These are phyloP conservation scores for Phaeoacremonium minimum DNA, from an alignment of 2,329 filamentous ascomycete species.

Conservation along the genomic window DNA sequence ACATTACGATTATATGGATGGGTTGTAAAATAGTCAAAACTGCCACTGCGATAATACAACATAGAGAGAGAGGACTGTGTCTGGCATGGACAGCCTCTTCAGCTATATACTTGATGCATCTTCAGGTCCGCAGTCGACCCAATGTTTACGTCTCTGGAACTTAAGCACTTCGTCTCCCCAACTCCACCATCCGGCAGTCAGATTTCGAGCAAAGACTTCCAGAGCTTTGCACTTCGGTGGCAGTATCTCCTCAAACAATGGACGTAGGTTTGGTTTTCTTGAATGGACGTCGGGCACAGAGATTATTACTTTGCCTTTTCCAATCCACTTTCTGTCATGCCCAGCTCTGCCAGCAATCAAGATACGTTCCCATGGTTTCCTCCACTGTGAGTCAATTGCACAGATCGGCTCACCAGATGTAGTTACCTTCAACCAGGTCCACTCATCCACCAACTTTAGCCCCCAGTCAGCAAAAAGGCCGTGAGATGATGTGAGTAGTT, in stretches of 20 bases:
- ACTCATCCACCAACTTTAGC: constrained; percentile 62
- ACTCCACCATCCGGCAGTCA: constrained; percentile 72
- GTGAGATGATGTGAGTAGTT: constrained; percentile 45
- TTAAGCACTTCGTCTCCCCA: constrained; percentile 73
- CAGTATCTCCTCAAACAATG: constrained; percentile 53
- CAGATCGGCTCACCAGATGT: constrained; percentile 59
- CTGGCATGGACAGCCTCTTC: too few relatives aligned
- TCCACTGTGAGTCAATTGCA: constrained; percentile 55
- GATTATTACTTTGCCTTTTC: constrained; percentile 55
- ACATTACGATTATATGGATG: background rate
- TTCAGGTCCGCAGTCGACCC: constrained; percentile 25
- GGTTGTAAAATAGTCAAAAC: too few relatives aligned
- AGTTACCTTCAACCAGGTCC: constrained; percentile 77
- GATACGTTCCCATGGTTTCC: constrained; percentile 74
- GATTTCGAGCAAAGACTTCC: constrained; percentile 73
- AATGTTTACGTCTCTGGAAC: constrained; percentile 59
- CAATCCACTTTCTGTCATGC: constrained; percentile 14
- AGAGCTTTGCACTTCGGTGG: constrained; percentile 49
- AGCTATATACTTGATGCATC: constrained; percentile 6
- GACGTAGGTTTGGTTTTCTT: constrained; percentile 68
- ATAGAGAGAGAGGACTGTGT: too few relatives aligned
- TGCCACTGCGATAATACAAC: too few relatives aligned
- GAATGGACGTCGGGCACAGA: constrained; percentile 75
- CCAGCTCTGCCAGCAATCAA: constrained; percentile 50
- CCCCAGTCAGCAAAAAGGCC: constrained; percentile 62